Base-by-base conservation (phyloP, 2,329 filamentous ascomycete species). In the Stemphylium lycopersici region DNA sequence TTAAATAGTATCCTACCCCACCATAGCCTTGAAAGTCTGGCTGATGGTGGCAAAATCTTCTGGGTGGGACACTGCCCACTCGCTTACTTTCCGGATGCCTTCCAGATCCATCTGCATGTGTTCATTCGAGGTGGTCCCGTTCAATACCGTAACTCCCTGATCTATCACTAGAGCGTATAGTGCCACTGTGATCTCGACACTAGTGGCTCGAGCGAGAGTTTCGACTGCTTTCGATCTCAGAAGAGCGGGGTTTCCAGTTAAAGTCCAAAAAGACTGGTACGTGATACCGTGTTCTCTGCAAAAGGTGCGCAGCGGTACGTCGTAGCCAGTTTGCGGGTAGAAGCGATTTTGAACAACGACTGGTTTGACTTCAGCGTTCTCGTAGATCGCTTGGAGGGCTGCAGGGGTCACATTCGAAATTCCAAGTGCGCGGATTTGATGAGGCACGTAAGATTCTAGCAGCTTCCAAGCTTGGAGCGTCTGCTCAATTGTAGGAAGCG, bases 311-410 rank as follows among this genome's bases (percentile, higher is more conserved):
- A 93, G 72, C 0, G 77, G 75, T 0, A 77, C 75, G 58, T 93
- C 90, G 63, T 83, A 89, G 2, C 71, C 67, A 0, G 85, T 88
- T 2, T 77, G 74, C 1, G 77, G 73, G 67, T 87, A 84, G 74
- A 95, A 91, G 1, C 89, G 83, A 67, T 95, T 93, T 76, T 95
- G 90, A 4, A 93, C 87, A 1, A 92, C 82, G 1, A 82, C 79
- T 0, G 84, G 85, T 59, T 82, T 83, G 62, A 85, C 68, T 0
- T 64, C 74, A 3, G 78, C 77, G 15, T 76, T 65, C 3, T 78
- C 67, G 54, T 80, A 79, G 1, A 92, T 75, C 4, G 76, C 73
- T 47, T 81, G 70, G 0, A 95, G 79, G 1, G 84, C 73, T 0
- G 79, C 70, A 2, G 89, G 74, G n/a, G 80, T 77, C n/a, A 84